Conservation (phyloP, 1,284 basidiomycete species). For the Microbotryum lychnidis-dioicae region DNA sequence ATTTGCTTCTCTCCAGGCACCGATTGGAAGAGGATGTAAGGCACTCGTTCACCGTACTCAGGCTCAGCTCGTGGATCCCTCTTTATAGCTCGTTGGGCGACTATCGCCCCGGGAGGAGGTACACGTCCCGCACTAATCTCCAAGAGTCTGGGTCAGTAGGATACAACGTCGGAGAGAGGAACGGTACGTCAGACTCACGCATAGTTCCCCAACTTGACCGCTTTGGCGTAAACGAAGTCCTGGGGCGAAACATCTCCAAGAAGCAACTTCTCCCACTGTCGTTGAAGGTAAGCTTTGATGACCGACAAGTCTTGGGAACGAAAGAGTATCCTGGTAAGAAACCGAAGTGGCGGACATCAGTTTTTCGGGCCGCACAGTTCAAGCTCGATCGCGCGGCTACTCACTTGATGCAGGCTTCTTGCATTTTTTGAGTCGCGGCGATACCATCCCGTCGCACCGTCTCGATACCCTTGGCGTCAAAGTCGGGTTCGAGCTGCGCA, state of each 20-base stretch:
- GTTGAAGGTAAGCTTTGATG: constrained; percentile 79
- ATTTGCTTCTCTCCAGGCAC: constrained; percentile 61
- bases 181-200: constrained; percentile 49
- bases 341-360: too few species aligned
- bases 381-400: constrained; percentile 18
- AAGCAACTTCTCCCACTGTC: constrained; percentile 76
- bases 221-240: constrained; percentile 91
- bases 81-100: constrained; percentile 67
- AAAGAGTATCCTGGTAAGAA: constrained; percentile 65
- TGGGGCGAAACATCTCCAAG: constrained; percentile 71
- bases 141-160: neutral
- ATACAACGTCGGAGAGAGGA: neutral
- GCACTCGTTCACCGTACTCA: constrained; percentile 86
- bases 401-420: constrained; percentile 76
- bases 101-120: constrained; percentile 81
- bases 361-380: too few species aligned
- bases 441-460: constrained; percentile 88
- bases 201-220: constrained; percentile 84
- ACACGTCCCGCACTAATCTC: constrained; percentile 58
- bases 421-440: constrained; percentile 78
- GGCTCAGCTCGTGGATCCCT: constrained; percentile 73
- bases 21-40: constrained; percentile 75
- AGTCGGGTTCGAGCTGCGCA: constrained; percentile 67
- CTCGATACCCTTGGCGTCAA: constrained; percentile 97
- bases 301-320: constrained; percentile 76